phyloP scores from a whole-genome alignment of 164 flowering plant genomes.

The Akebia trifoliata region DNA sequence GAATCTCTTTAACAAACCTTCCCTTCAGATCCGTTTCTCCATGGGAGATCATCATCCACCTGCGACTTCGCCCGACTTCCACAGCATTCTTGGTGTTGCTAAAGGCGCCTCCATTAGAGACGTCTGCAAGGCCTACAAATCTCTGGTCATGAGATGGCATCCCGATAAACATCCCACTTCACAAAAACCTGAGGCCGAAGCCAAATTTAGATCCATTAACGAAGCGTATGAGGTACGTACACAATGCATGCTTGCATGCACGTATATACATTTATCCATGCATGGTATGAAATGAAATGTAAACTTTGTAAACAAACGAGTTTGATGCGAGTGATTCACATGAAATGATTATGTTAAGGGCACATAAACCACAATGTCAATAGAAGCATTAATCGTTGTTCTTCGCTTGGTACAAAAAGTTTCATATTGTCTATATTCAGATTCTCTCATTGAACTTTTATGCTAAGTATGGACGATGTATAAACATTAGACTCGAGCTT shows the following conservation, averaged over 20 bases:
- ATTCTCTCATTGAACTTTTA: no score
- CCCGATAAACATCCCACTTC: constrained; percentile 19
- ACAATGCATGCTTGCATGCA: no score
- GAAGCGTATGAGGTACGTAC: constrained; percentile 12
- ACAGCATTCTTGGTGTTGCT: constrained; percentile 12
- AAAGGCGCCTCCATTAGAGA: constrained; percentile 21
- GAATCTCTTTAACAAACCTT: neutral
- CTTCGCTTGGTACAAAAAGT: no score
- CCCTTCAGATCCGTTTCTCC: constrained; percentile 1
- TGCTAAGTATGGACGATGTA: no score
- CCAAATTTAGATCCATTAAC: constrained; percentile 10
- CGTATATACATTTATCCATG: neutral
- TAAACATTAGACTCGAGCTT: no score
- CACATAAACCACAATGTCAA: no score
- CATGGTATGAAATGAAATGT: neutral
- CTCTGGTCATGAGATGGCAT: constrained; percentile 23
- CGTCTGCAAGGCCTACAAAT: constrained; percentile 24
- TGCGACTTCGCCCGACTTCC: constrained; percentile 10
- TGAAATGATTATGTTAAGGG: no score
- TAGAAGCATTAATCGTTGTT: no score
- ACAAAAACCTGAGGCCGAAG: constrained; percentile 14
- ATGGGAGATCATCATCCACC: constrained; percentile 18
- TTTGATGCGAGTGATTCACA: no score
- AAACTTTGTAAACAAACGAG: neutral
- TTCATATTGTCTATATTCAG: no score